phyloP scores from a whole-genome alignment of 2,329 filamentous ascomycete species.

The Hypoxylon sp. region DNA sequence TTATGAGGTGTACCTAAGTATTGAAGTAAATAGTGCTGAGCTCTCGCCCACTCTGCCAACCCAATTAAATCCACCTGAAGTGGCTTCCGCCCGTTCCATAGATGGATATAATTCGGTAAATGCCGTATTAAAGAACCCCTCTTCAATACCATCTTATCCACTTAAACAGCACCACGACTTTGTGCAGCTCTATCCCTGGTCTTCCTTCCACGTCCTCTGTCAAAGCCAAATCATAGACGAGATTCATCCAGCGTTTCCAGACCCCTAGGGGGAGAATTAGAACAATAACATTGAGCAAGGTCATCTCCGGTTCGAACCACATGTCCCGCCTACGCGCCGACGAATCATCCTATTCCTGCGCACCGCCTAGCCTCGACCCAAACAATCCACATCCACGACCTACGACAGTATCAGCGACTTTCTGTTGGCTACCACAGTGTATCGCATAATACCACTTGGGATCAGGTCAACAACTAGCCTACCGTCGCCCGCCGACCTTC shows the following conservation, averaged over 20 bases:
- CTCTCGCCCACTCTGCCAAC: no score
- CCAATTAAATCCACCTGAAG: background rate
- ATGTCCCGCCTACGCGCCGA: slow-evolving; percentile 34
- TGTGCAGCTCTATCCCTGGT: slow-evolving; percentile 45
- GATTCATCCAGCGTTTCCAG: slow-evolving; percentile 7
- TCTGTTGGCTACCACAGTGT: slow-evolving; percentile 30
- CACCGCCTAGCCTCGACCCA: slow-evolving; percentile 24
- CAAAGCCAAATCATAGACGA: slow-evolving; percentile 35
- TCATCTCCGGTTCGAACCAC: slow-evolving; percentile 40
- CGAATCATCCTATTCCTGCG: slow-evolving; percentile 33
- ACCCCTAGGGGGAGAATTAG: slow-evolving; percentile 5
- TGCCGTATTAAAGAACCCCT: slow-evolving; percentile 21
- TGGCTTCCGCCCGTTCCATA: background rate
- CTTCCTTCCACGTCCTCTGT: slow-evolving; percentile 26
- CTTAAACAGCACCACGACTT: slow-evolving; percentile 52
- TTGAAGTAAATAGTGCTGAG: background rate
- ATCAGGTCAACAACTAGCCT: slow-evolving; percentile 22
- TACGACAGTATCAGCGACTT: slow-evolving; percentile 20
- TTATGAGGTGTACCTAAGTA: background rate
- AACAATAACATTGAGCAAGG: slow-evolving; percentile 28
- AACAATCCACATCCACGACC: slow-evolving; percentile 21
- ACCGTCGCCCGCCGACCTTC: slow-evolving; percentile 18
- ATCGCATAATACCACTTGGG: slow-evolving; percentile 29
- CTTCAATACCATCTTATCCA: slow-evolving; percentile 35
- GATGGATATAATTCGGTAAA: slow-evolving; percentile 13